Percentiles rank a stretch among this genome's conserved stretches.
Conservation (phyloP, 129 eudicot genomes). For the Artemisia argyi region DNA sequence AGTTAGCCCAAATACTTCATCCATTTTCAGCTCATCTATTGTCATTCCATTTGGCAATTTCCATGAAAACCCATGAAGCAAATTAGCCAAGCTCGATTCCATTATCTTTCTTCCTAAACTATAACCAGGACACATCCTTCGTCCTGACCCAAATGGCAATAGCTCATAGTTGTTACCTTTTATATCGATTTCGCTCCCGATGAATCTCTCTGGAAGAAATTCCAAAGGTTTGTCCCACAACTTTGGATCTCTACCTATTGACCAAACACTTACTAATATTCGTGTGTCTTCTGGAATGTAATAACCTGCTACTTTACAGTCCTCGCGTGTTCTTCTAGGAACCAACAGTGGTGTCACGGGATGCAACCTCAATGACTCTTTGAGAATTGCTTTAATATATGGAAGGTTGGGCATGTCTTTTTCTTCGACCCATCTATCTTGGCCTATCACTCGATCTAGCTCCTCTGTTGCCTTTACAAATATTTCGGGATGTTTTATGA, state of each 20-base stretch:
- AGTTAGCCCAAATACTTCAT: background rate
- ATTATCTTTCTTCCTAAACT: background rate
- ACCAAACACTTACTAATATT: background rate
- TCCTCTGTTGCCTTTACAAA: background rate
- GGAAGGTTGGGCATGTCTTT: slow-evolving; percentile 7
- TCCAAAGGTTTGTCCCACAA: background rate
- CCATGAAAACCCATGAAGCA: slow-evolving; percentile 8
- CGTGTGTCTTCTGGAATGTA: background rate
- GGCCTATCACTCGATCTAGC: slow-evolving; percentile 8
- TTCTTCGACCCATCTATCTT: slow-evolving; percentile 3
- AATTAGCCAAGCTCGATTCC: slow-evolving; percentile 1
- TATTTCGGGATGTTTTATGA: background rate
- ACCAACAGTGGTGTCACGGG: slow-evolving; percentile 6
- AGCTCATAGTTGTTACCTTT: slow-evolving; percentile 7
- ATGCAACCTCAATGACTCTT: background rate
- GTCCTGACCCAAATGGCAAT: background rate
- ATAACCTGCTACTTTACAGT: background rate
- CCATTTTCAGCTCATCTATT: background rate
- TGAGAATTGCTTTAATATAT: background rate
- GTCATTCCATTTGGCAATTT: background rate
- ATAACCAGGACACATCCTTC: slow-evolving; percentile 11
- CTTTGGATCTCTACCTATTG: slow-evolving; percentile 14
- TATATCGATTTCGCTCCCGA: background rate
- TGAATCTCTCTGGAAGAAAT: background rate
- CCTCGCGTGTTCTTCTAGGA: background rate